phyloP scores from a whole-genome alignment of 495 filamentous ascomycete genomes.

The Podospora tetraspora region DNA sequence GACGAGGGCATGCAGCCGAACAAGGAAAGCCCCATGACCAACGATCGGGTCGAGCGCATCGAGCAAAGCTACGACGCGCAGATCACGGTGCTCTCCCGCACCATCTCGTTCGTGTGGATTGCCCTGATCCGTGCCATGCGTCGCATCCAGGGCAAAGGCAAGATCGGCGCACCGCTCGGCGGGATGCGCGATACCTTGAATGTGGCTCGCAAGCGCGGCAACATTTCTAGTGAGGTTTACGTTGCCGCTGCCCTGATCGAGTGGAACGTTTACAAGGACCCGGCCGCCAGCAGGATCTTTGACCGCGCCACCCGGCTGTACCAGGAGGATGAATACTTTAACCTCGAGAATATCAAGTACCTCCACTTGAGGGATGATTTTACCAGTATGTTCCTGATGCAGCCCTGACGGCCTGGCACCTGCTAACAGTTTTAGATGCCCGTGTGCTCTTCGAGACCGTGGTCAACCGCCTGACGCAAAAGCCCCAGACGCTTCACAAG shows the following conservation, averaged over 20 bases:
- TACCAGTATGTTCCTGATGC: slow-evolving; percentile 62
- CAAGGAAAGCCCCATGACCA: slow-evolving; percentile 51
- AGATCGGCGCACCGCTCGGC: slow-evolving; percentile 50
- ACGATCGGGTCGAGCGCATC: slow-evolving; percentile 60
- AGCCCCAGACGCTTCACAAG: slow-evolving; percentile 64
- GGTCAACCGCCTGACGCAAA: slow-evolving; percentile 68
- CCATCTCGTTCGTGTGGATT: slow-evolving; percentile 89
- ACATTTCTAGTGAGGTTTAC: slow-evolving; percentile 89
- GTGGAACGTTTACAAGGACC: slow-evolving; percentile 91
- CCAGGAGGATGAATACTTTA: slow-evolving; percentile 84
- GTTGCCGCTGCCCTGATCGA: slow-evolving; percentile 87
- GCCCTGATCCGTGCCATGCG: slow-evolving; percentile 89
- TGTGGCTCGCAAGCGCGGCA: slow-evolving; percentile 77
- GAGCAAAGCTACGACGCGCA: slow-evolving; percentile 65
- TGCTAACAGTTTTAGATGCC: slow-evolving; percentile 59
- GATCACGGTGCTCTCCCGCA: slow-evolving; percentile 64
- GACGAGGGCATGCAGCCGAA: slow-evolving; percentile 62
- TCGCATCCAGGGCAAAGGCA: slow-evolving; percentile 88
- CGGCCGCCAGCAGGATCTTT: slow-evolving; percentile 86
- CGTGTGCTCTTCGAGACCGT: slow-evolving; percentile 91
- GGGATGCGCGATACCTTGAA: slow-evolving; percentile 81
- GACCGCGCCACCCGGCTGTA: slow-evolving; percentile 90
- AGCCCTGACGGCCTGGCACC: neutral
- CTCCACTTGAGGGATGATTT: slow-evolving; percentile 84
- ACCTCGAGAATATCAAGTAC: slow-evolving; percentile 91